Evolutionary conservation across 768 basidiomycete genomes (phyloP), one percentile per base, ranked within the genome.

Genomic region (Guyanaporus albipodus): DNA sequence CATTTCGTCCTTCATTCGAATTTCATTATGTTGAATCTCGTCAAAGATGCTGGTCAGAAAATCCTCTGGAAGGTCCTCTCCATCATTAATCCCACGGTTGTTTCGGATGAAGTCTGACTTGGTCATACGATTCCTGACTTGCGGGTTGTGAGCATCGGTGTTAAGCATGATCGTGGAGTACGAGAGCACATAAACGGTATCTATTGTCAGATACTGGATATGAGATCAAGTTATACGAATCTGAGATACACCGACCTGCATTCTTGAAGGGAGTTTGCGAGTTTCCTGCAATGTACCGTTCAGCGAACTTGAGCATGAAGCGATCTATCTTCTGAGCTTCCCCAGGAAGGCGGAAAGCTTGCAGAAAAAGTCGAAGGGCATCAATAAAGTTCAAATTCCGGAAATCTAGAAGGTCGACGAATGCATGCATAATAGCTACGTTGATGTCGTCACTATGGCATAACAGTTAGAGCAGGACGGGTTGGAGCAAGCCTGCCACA

Each of bases 271-370:
- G 76, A 1, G 87, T 88, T 55, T 84, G 79, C 0, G 82, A 68
- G 64, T 98, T 97, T 46, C 85, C 85, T 11, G 85, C 89, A 52
- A 97, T 92, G 64, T 92, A 99, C 28, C 93, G 81, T 64, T 98
- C 94, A 8, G 96, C 95, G 60, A 97, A 99, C 67, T 99, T 99
- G 44, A 98, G 80, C 91, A 99, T 94, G 70, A 82, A 98, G 8
- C 96, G 84, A 76, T 99, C 96, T 56, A 99, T 98, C 70, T 98
- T 98, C 67, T 99, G 96, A 0, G 92, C 75, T 68, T 99, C 96
- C 35, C 96, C 96, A 7, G 96, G 96, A 17, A 99, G 78, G 38
- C 96, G 88, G 79, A 98, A 98, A 4, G 91, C 80, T 66, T 99
- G 96, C 22, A 99, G 71, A 69, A 96, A 97, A 47, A 81, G 61